Evolutionary conservation across 345 rosid species (phyloP).

Genomic region (Capsella bursapastoris): DNA sequence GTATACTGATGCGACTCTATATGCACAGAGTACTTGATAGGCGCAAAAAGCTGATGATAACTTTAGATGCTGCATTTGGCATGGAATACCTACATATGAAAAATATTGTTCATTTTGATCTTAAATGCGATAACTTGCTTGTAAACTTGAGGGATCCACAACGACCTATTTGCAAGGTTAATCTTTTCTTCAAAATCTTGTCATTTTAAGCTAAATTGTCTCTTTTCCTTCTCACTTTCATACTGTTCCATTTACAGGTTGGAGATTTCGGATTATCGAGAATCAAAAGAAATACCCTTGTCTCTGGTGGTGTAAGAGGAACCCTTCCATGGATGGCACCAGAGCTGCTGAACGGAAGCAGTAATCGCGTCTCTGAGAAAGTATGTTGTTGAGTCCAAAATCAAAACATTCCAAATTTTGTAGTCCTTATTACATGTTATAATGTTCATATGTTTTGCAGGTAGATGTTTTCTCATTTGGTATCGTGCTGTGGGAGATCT

Average conservation of each 20-base stretch:
- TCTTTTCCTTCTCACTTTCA: neutral
- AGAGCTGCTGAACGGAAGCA: constrained; percentile 77
- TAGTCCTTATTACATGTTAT: neutral
- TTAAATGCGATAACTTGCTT: constrained; percentile 93
- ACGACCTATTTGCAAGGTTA: constrained; percentile 91
- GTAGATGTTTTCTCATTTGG: constrained; percentile 98
- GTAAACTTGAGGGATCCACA: constrained; percentile 91
- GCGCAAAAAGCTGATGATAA: constrained; percentile 73
- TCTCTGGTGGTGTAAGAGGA: constrained; percentile 92
- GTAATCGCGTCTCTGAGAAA: constrained; percentile 84
- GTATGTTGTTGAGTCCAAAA: constrained; percentile 42
- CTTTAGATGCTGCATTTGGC: constrained; percentile 93
- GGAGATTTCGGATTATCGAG: constrained; percentile 97
- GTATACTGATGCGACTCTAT: constrained; percentile 29
- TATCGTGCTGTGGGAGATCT: constrained; percentile 82
- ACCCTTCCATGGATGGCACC: constrained; percentile 99
- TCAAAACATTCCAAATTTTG: neutral
- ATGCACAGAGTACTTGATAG: constrained; percentile 71
- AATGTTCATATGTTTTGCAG: constrained; percentile 45
- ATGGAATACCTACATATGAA: constrained; percentile 94
- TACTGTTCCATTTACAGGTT: constrained; percentile 53
- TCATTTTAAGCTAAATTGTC: neutral
- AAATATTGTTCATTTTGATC: constrained; percentile 88
- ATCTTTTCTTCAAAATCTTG: neutral
- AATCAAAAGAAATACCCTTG: constrained; percentile 85